Evolutionary conservation across 176 grass and related monocot genomes (phyloP).

Genomic region (Oryza longistaminata): DNA sequence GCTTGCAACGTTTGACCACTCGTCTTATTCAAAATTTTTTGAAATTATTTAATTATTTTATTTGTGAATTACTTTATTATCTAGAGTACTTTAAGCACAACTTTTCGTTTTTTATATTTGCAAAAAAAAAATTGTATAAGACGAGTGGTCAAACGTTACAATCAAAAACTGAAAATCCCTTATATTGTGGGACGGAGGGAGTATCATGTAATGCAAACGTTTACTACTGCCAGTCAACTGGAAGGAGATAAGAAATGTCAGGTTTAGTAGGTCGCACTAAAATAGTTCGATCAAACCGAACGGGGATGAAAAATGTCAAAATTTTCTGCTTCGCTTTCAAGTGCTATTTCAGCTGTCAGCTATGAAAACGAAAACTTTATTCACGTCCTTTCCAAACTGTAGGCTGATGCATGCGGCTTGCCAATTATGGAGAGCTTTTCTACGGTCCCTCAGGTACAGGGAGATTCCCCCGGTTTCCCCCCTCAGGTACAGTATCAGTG

Average conservation of each 20-base stretch:
- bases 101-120: too few relatives aligned
- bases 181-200: too few relatives aligned
- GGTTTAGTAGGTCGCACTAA: too few relatives aligned
- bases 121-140: too few relatives aligned
- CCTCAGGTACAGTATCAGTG: neutral
- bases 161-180: too few relatives aligned
- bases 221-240: slow-evolving; percentile 9
- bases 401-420: neutral
- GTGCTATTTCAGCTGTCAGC: neutral
- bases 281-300: neutral
- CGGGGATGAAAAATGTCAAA: neutral
- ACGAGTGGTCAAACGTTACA: too few relatives aligned
- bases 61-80: too few relatives aligned
- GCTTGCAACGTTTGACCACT: too few relatives aligned
- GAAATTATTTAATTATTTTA: too few relatives aligned
- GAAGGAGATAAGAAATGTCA: neutral
- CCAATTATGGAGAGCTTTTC: neutral
- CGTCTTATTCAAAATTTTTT: too few relatives aligned
- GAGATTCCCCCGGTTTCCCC: too few relatives aligned
- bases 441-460: neutral
- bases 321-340: neutral
- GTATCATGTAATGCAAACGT: slow-evolving; percentile 16
- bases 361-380: neutral
- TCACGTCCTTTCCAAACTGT: neutral
- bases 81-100: too few relatives aligned